A percentile compares a stretch with the other conserved stretches of the same genome.
Conservation (phyloP, 1,139 yeast species). For the Fermentozyma sake region DNA sequence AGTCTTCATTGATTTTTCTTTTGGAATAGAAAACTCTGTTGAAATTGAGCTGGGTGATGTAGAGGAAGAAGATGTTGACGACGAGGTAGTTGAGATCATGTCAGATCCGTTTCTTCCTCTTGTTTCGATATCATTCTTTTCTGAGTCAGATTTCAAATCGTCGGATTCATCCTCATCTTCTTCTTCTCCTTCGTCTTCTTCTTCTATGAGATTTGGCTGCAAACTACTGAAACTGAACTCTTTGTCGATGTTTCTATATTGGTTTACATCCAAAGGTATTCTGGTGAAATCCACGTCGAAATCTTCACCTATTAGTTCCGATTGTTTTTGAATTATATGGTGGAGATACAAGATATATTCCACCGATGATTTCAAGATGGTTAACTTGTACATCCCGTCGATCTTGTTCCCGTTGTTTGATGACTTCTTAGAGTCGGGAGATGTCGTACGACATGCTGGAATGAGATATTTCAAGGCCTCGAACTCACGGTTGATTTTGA, state of each 20-base stretch:
- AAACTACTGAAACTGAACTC: constrained; percentile 48
- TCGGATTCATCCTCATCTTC: constrained; percentile 3
- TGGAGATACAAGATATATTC: constrained; percentile 73
- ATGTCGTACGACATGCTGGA: constrained; percentile 64
- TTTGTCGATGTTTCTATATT: constrained; percentile 53
- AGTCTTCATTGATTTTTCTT: too few relatives aligned
- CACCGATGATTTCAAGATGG: constrained; percentile 75
- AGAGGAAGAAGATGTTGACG: too few relatives aligned
- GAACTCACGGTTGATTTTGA: constrained; percentile 77
- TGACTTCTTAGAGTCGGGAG: constrained; percentile 9
- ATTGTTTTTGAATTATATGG: constrained; percentile 48
- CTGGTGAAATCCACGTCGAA: constrained; percentile 46
- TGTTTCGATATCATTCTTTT: constrained; percentile 10
- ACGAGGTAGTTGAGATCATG: too few relatives aligned
- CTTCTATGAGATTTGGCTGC: constrained; percentile 9
- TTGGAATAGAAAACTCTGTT: constrained; percentile 1
- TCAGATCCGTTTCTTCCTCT: constrained; percentile 5
- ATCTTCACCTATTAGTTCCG: constrained; percentile 26
- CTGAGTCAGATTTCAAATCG: constrained; percentile 4
- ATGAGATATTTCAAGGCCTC: constrained; percentile 74
- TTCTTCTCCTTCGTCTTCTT: too few relatives aligned
- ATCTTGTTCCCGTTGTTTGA: constrained; percentile 32
- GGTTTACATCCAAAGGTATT: constrained; percentile 53
- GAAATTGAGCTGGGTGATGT: too few relatives aligned
- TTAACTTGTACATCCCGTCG: constrained; percentile 75